Evolutionary conservation across 345 rosid species (phyloP), one percentile per base, ranked within the genome.

Genomic region (Rhodomyrtus tomentosa): DNA sequence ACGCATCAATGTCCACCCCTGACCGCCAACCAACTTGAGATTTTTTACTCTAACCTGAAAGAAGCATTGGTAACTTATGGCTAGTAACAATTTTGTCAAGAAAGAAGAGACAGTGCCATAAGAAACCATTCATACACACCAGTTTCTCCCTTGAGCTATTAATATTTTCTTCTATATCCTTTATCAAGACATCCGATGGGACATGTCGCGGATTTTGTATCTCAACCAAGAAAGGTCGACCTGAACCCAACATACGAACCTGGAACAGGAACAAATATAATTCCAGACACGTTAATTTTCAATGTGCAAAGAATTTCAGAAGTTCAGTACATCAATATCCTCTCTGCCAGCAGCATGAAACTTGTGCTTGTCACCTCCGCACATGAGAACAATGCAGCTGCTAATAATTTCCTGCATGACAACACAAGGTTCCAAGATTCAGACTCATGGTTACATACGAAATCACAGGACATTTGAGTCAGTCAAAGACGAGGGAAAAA

Each of bases 321-420:
- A 36, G 76, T 68, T 68, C 50, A 79, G 87, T 91, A 95, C 99
- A 91, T 96, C 98, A 79, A 96, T 96, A 88, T 96, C 99, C 91
- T 96, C 99, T 94, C 99, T 93, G 29, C 99, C 99, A 87, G 99
- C 98, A 85, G 99, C 99, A 91, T 96, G 99, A 85, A 96, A 96
- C 92, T 94, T 96, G 94, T 92, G 93, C 79, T 87, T 89, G 85
- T 96, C 98, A 84, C 98, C 98, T 80, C 62, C 88, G 91, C 94
- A 96, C 59, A 88, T 84, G 51, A 96, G 98, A 91, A 93, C 95
- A 85, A 94, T 92, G 83, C 87, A 91, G 90, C 93, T 90, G 86
- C 98, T 96, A 82, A 96, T 91, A 85, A 95, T 89, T 90, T 96
- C 99, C 99, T 96, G 84, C 68, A 87, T 81, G 22, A 68, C 42